A percentile compares a stretch with the other conserved stretches of the same genome.
phyloP scores from a whole-genome alignment of 768 basidiomycete genomes.

The Glaciozyma antarctica region DNA sequence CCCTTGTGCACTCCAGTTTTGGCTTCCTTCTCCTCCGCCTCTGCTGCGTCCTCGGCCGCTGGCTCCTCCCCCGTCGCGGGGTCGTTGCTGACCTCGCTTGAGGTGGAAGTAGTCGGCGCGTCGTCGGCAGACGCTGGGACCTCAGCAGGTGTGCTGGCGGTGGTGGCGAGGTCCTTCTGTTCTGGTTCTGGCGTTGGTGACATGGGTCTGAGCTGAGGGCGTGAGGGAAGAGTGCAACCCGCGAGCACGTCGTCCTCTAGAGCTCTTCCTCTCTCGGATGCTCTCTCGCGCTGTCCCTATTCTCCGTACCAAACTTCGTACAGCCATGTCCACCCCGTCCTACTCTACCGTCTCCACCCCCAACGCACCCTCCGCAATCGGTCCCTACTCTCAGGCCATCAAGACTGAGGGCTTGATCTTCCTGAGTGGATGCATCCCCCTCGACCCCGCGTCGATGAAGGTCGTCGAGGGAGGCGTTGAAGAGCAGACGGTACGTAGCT shows the following conservation, averaged over 20 bases:
- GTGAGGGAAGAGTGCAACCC: no score
- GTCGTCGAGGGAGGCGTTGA: conserved; percentile 67
- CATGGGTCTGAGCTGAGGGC: no score
- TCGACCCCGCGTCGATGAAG: conserved; percentile 61
- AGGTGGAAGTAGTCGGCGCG: no score
- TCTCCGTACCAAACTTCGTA: neutral
- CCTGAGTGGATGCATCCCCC: conserved; percentile 76
- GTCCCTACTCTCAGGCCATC: conserved; percentile 24
- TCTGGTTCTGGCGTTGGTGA: no score
- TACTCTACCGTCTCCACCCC: conserved; percentile 1
- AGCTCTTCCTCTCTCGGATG: no score
- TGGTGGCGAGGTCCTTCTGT: no score
- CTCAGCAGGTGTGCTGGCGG: no score
- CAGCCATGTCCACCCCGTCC: conserved; percentile 4
- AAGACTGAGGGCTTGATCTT: conserved; percentile 49
- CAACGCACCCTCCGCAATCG: conserved; percentile 2
- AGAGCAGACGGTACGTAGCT: conserved; percentile 52
- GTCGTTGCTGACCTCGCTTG: neutral
- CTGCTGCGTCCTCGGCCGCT: neutral
- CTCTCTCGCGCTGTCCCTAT: neutral
- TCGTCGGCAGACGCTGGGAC: no score
- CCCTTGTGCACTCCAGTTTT: neutral
- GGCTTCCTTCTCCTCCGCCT: neutral
- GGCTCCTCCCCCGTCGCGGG: neutral
- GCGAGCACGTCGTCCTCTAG: no score